phyloP scores from a whole-genome alignment of 352 stramenopile species.

The Globisporangium alternatum region DNA sequence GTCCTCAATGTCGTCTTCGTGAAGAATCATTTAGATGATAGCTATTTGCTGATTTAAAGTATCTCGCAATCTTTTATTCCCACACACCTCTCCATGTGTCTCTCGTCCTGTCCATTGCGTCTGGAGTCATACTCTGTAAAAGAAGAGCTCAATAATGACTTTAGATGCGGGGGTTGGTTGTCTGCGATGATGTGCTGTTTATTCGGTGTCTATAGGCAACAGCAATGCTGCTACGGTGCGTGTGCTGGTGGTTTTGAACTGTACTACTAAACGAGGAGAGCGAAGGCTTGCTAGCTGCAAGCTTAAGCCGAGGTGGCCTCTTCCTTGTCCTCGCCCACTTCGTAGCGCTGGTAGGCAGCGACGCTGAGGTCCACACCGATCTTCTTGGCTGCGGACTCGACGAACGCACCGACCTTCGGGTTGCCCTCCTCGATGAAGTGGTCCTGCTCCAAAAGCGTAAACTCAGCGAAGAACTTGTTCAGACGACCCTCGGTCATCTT shows the following conservation, averaged over 20 bases:
- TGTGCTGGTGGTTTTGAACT: conserved; percentile 1
- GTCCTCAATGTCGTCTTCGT: conserved; percentile 4
- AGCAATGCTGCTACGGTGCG: neutral
- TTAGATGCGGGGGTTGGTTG: neutral
- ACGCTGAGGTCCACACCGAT: conserved; percentile 64
- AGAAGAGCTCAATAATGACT: neutral
- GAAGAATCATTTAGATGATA: conserved; percentile 19
- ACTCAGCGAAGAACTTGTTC: conserved; percentile 92
- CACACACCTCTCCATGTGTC: neutral
- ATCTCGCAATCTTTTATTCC: conserved; percentile 7
- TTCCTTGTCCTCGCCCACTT: conserved; percentile 57
- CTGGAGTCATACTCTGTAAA: neutral
- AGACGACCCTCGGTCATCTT: conserved; percentile 94
- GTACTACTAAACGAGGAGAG: conserved; percentile 3
- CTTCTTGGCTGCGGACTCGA: conserved; percentile 61
- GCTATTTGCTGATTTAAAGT: conserved; percentile 9
- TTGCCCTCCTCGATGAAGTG: conserved; percentile 95
- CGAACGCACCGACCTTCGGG: conserved; percentile 80
- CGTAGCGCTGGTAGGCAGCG: conserved; percentile 70
- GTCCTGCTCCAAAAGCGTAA: conserved; percentile 91
- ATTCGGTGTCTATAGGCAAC: neutral
- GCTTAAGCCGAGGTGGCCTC: conserved; percentile 31
- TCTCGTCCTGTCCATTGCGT: neutral
- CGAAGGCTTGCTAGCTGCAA: no score
- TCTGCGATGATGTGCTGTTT: neutral